Evolutionary conservation across 2,329 filamentous ascomycete species (phyloP).

Genomic region (Calonectria honghensis): DNA sequence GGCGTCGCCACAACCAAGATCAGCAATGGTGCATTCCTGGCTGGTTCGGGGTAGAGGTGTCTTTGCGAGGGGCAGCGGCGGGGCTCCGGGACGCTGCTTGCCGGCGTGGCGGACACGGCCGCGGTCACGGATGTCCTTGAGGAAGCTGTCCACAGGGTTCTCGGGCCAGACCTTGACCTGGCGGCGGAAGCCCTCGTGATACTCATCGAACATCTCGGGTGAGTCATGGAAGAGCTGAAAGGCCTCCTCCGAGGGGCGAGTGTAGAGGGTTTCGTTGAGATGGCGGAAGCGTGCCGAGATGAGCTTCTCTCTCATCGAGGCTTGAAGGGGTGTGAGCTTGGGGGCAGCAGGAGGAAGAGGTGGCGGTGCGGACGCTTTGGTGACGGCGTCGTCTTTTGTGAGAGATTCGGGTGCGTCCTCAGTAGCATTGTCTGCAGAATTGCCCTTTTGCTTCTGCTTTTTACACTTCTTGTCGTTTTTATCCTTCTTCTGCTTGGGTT

Average conservation of each 20-base stretch:
- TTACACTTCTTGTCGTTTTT: slow-evolving; percentile 63
- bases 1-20: slow-evolving; percentile 95
- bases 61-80: slow-evolving; percentile 53
- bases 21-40: slow-evolving; percentile 86
- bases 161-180: slow-evolving; percentile 98
- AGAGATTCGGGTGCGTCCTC: slow-evolving; percentile 40
- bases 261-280: slow-evolving; percentile 97
- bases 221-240: slow-evolving; percentile 87
- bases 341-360: slow-evolving; percentile 65
- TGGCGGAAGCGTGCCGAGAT: slow-evolving; percentile 97
- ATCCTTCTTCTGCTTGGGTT: slow-evolving; percentile 57
- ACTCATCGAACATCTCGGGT: slow-evolving; percentile 96
- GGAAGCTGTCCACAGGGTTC: slow-evolving; percentile 94
- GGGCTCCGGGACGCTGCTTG: slow-evolving; percentile 56
- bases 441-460: slow-evolving; percentile 44
- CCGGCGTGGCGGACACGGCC: slow-evolving; percentile 69
- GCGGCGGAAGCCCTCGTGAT: slow-evolving; percentile 95
- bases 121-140: slow-evolving; percentile 81
- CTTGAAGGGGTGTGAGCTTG: slow-evolving; percentile 93
- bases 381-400: slow-evolving; percentile 48
- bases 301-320: slow-evolving; percentile 95
- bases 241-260: slow-evolving; percentile 89
- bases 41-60: slow-evolving; percentile 82
- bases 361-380: slow-evolving; percentile 50
- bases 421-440: slow-evolving; percentile 46